Evolutionary conservation across 148 eudicot genomes (phyloP).

Genomic region (Spergularia marina): DNA sequence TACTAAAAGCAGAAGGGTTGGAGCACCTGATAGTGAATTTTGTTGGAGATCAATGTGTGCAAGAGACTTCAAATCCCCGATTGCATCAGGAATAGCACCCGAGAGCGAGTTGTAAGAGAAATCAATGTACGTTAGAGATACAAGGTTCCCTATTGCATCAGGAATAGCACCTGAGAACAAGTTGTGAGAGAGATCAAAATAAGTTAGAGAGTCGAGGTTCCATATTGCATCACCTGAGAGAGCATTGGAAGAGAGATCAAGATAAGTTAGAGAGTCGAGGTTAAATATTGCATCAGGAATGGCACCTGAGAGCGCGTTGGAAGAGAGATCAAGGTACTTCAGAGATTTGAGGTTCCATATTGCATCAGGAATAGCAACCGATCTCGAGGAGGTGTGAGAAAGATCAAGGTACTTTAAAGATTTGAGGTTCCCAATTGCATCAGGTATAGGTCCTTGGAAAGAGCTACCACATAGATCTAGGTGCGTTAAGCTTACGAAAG

Average conservation of each 20-base stretch:
- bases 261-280: not conserved
- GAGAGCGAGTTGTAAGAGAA: not conserved
- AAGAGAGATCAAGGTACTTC: constrained; percentile 3
- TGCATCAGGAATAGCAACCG: not conserved
- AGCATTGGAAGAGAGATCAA: not conserved
- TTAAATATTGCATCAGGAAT: not conserved
- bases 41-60: not conserved
- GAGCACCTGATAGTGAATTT: not conserved
- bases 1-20: no score
- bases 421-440: not conserved
- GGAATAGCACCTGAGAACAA: not conserved
- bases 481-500: not conserved
- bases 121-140: not conserved
- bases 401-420: constrained; percentile 26
- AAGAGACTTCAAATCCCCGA: not conserved
- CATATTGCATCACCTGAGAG: not conserved
- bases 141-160: not conserved
- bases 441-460: constrained; percentile 6
- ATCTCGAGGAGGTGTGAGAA: not conserved
- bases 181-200: not conserved
- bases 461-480: constrained; percentile 3
- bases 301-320: not conserved
- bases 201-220: not conserved
- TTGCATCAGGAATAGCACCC: not conserved
- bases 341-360: not conserved